Evolutionary conservation across 2,329 filamentous ascomycete genomes (phyloP).

Genomic region (Paecilomyces niveus): DNA sequence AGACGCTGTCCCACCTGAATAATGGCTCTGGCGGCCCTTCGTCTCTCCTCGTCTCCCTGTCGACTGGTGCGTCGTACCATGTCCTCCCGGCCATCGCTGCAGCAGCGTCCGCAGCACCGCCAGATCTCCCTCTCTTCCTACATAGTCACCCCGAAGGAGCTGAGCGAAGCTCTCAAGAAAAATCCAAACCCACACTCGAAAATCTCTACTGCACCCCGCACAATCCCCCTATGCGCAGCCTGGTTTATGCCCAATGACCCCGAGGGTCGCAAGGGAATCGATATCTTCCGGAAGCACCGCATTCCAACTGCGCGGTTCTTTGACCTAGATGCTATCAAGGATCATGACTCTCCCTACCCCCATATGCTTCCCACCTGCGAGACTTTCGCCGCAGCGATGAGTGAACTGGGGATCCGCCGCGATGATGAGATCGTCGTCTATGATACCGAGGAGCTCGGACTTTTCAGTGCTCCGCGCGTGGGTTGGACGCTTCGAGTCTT

Average conservation of each 20-base stretch:
- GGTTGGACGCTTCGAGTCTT: constrained; percentile 91
- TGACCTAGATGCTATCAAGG: constrained; percentile 86
- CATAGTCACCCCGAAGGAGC: constrained; percentile 76
- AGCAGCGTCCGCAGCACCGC: constrained; percentile 36
- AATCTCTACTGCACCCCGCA: constrained; percentile 72
- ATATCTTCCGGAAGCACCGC: constrained; percentile 72
- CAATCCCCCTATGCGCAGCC: constrained; percentile 82
- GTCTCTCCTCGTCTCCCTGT: constrained; percentile 15
- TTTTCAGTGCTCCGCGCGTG: constrained; percentile 89
- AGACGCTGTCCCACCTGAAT: constrained; percentile 5
- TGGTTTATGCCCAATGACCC: constrained; percentile 96
- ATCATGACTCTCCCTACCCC: constrained; percentile 80
- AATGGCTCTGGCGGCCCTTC: constrained; percentile 31
- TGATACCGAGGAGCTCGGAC: constrained; percentile 81
- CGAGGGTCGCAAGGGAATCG: constrained; percentile 64
- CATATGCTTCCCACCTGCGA: constrained; percentile 88
- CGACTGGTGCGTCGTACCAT: constrained; percentile 20
- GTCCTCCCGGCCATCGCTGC: constrained; percentile 15
- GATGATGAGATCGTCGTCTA: constrained; percentile 94
- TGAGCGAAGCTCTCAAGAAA: constrained; percentile 72
- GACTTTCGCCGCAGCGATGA: constrained; percentile 81
- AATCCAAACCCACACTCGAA: constrained; percentile 62
- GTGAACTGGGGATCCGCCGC: constrained; percentile 72
- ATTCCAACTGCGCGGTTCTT: constrained; percentile 93
- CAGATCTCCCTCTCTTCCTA: constrained; percentile 63